Evolutionary conservation across 768 basidiomycete genomes (phyloP), one percentile per base, ranked within the genome.

Genomic region (Mycena albidolilacea): DNA sequence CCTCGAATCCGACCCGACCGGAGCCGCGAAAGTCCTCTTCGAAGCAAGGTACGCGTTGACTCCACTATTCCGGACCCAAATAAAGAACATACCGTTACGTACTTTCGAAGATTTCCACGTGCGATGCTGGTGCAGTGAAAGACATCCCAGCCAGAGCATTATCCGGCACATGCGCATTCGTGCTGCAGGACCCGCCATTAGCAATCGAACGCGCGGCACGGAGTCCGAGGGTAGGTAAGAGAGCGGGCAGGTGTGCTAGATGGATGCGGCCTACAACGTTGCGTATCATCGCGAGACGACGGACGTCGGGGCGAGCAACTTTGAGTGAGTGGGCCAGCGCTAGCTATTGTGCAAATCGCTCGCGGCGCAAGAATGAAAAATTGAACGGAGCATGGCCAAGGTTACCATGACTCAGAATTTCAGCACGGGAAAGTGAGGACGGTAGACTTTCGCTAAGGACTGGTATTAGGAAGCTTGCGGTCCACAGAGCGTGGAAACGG

Each of bases 1-100:
- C 23, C 23, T 23, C 2, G 2, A 23, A 23, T 23, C 23, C 23
- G 23, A 23, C 23, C 23, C 23, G 23, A 30, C 62, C 62, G 44
- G 62, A 50, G 60, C 62, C 62, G 62, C 62, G 41, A 61, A 61
- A 44, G 60, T 61, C 37, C 60, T 61, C 21, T 61, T 64, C 62
- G 44, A 64, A 64, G 35, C 46, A 64, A 64, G 62, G 62, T 64
- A 64, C 62, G 62, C 62, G 46, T 64, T 64, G 62, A 64, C 62
- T 30, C 23, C 62, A 64, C 23, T 64, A 64, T 19, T 44, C 60
- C 41, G 60, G 60, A 44, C 60, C 21, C 50, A 52, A 52, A 52
- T 19, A 52, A 21, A 52, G 19, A 52, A 52, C 50, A 52, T 52
- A 52, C 21, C 23, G 21, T 52, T 52, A n/a, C 50, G 50, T 52